Percentiles rank a stretch among this genome's conserved stretches.
These are phyloP conservation scores for Anastatica hierochuntica DNA, from an alignment of 345 rosid genomes.

Conservation along the genomic window DNA sequence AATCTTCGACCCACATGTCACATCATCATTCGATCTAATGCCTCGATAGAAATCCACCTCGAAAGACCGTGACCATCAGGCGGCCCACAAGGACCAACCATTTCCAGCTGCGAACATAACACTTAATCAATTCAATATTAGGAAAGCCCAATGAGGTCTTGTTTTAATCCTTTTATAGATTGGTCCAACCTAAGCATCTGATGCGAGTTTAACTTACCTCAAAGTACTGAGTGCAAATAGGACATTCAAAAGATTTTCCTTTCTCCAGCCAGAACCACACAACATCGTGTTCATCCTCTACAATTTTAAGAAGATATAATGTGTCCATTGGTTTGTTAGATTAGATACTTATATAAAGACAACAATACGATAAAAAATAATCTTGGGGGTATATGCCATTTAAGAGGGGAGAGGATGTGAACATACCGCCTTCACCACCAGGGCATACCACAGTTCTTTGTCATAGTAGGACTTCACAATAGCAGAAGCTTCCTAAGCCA, in stretches of 20 bases:
- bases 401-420: background rate
- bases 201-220: conserved; percentile 35
- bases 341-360: background rate
- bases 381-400: background rate
- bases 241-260: conserved; percentile 76
- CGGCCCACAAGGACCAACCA: too few relatives aligned
- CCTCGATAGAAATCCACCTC: too few relatives aligned
- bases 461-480: conserved; percentile 42
- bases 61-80: too few relatives aligned
- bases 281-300: conserved; percentile 95
- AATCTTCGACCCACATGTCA: too few relatives aligned
- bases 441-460: conserved; percentile 59
- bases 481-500: conserved; percentile 40
- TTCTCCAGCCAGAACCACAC: conserved; percentile 98
- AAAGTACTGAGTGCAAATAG: conserved; percentile 78
- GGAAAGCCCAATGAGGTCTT: background rate
- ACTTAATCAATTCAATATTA: background rate
- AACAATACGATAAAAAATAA: background rate
- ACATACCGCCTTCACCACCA: conserved; percentile 55
- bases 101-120: background rate
- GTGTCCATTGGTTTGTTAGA: background rate
- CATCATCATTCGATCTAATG: too few relatives aligned
- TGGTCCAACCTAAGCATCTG: background rate
- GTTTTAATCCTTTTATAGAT: background rate
- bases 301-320: background rate